These are phyloP conservation scores for Cyberlindnera misumaiensis DNA, from an alignment of 805 yeast species.

Conservation along the genomic window DNA sequence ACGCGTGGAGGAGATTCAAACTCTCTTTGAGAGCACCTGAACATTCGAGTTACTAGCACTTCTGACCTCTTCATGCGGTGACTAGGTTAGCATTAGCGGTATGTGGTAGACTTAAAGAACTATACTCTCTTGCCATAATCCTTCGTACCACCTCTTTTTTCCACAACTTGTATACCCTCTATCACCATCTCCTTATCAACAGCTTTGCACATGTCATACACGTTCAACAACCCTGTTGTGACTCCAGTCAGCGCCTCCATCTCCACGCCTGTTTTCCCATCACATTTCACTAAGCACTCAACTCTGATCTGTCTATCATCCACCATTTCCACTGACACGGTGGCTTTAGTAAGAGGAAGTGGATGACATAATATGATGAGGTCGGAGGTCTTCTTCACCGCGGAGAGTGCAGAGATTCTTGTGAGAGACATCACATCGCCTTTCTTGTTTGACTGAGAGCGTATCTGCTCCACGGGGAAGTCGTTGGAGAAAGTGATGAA, in stretches of 20 bases:
- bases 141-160: constrained; percentile 39
- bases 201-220: constrained; percentile 56
- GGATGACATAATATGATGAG: constrained; percentile 49
- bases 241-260: constrained; percentile 51
- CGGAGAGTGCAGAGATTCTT: constrained; percentile 46
- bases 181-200: constrained; percentile 44
- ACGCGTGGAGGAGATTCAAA: constrained; percentile 66
- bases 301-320: constrained; percentile 24
- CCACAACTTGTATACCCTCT: constrained; percentile 29
- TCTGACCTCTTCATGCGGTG: no score
- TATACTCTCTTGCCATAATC: constrained; percentile 10
- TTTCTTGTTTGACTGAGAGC: constrained; percentile 34
- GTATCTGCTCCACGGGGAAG: constrained; percentile 27
- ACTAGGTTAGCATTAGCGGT: no score
- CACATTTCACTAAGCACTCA: constrained; percentile 35
- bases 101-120: no score
- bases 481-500: constrained; percentile 32
- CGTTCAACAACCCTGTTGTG: constrained; percentile 35
- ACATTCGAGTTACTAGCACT: no score
- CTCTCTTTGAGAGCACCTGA: constrained; percentile 43
- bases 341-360: constrained; percentile 34
- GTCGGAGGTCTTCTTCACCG: constrained; percentile 39
- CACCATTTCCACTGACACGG: constrained; percentile 25
- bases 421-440: constrained; percentile 46
- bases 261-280: constrained; percentile 50